Base-by-base conservation (phyloP, 371 early-diverging fungal genomes). In the Rhizopus microsporus region DNA sequence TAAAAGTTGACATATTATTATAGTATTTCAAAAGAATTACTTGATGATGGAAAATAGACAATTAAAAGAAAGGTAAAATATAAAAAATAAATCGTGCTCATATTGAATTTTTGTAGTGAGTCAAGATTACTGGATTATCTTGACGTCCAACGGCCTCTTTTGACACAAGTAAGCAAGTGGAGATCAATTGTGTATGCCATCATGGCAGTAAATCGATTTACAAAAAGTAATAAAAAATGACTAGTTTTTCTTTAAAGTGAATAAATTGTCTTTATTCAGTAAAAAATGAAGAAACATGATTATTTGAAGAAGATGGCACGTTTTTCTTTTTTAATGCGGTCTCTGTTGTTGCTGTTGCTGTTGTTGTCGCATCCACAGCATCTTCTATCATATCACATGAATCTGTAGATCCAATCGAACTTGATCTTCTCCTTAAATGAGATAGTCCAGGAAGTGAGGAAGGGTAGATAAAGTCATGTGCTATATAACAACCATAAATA, bases 361-460 rank as follows among this genome's bases (percentile, higher is more conserved):
- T 23, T 23, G 23, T 23, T 23, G 23, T 23, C 23, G 60, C 56
- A 3, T 65, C 60, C 65, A 60, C 56, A 7, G 65, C 37, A 56
- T 65, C 65, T 34, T 60, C 60, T 6, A 39, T 45, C 32, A 51
- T 49, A 16, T 7, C 44, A 46, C 23, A 33, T 15, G 71, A 69
- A n/a, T 67, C 63, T 0, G 57, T 67, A 0, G 77, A 76, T n/a
- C 62, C 57, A 43, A 60, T 69, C n/a, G 77, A 72, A 30, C 67
- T 68, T 12, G 77, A 74, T 15, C 77, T 67, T 37, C 77, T 63
- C 42, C 71, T 64, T 37, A 64, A 45, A 37, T 63, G 66, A 31
- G 29, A 13, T 30, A 47, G 44, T 7, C 65, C 63, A 23, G 65
- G 72, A 23, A 68, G 62, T 1, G 64, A 59, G 13, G 46, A 51